A percentile compares a stretch with the other conserved stretches of the same genome.
phyloP scores from a whole-genome alignment of 78 protist genomes.

The Chrysochromulina parva region DNA sequence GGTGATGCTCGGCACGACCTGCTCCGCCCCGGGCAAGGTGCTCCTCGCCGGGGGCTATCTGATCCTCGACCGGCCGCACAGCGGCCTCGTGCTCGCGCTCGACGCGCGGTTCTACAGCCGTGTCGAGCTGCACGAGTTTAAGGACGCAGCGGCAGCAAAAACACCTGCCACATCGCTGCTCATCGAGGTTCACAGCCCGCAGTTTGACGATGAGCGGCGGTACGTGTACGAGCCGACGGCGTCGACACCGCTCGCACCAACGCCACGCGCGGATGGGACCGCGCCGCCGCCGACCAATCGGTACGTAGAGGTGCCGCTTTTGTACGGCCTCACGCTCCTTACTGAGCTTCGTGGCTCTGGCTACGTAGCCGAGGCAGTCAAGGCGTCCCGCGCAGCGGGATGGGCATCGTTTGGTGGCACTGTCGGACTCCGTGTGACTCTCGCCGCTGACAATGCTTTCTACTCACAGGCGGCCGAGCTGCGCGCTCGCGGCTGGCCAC shows the following conservation, averaged over 20 bases:
- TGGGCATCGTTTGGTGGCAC: not conserved
- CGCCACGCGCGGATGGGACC: not conserved
- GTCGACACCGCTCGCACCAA: not conserved
- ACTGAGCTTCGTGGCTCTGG: not conserved
- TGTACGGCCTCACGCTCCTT: not conserved
- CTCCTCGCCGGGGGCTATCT: conserved; percentile 86
- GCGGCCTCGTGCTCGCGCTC: conserved; percentile 65
- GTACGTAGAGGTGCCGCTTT: conserved; percentile 23
- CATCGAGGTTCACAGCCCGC: not conserved
- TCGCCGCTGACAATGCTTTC: conserved; percentile 74
- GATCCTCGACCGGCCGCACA: conserved; percentile 66
- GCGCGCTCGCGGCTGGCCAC: not conserved
- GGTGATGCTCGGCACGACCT: no score
- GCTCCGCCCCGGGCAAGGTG: conserved; percentile 81
- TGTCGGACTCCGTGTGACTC: conserved; percentile 31
- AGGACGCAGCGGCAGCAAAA: no score
- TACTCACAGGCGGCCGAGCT: conserved; percentile 77
- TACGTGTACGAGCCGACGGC: not conserved
- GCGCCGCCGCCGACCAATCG: not conserved
- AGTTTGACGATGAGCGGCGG: not conserved
- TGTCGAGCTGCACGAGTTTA: no score
- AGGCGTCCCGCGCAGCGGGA: not conserved
- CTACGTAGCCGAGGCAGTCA: not conserved
- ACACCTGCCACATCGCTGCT: no score
- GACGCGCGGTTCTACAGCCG: conserved; percentile 63